phyloP scores from a whole-genome alignment of 345 rosid genomes.

The Microthlaspi erraticum region DNA sequence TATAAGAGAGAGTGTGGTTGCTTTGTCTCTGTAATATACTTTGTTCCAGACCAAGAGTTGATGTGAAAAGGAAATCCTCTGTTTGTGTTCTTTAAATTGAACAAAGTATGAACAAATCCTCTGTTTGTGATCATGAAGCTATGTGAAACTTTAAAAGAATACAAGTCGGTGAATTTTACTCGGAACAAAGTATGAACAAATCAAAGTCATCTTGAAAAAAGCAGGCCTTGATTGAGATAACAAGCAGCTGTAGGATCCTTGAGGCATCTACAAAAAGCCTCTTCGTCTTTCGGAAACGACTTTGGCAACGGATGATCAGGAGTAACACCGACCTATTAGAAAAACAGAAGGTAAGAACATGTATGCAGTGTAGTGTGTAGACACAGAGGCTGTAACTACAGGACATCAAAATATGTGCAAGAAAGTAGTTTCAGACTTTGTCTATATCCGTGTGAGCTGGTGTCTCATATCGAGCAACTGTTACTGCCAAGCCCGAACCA shows the following conservation, averaged over 20 bases:
- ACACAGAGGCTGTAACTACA: neutral
- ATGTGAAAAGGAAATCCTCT: neutral
- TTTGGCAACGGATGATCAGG: slow-evolving; percentile 90
- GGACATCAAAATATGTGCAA: neutral
- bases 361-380: neutral
- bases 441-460: slow-evolving; percentile 90
- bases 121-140: slow-evolving; percentile 7
- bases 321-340: slow-evolving; percentile 74
- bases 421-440: slow-evolving; percentile 56
- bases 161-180: neutral
- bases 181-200: slow-evolving; percentile 23
- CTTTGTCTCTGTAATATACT: slow-evolving; percentile 19
- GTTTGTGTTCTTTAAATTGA: neutral
- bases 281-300: slow-evolving; percentile 79
- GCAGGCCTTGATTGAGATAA: slow-evolving; percentile 60
- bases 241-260: slow-evolving; percentile 75
- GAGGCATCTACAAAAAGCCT: slow-evolving; percentile 77
- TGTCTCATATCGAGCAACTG: slow-evolving; percentile 94
- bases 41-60: slow-evolving; percentile 8
- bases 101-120: too few species aligned
- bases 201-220: slow-evolving; percentile 58
- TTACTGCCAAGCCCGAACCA: slow-evolving; percentile 93
- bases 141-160: slow-evolving; percentile 6
- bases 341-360: slow-evolving; percentile 1
- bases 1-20: slow-evolving; percentile 11